A percentile compares a stretch with the other conserved stretches of the same genome.
phyloP scores from a whole-genome alignment of 1,139 yeast genomes.

The Debaryomyces psychrophilus region DNA sequence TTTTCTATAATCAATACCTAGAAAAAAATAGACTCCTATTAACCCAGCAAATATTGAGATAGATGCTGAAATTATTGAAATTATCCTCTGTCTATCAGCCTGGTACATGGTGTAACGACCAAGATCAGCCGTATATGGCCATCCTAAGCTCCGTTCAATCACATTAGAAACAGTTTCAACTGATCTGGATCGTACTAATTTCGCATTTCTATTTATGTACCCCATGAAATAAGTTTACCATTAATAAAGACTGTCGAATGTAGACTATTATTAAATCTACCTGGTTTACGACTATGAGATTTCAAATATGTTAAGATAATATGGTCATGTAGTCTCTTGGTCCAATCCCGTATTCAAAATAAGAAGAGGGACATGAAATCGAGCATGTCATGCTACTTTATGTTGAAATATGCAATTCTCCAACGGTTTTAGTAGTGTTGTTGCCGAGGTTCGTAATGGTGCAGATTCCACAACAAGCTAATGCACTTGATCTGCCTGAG shows the following conservation, averaged over 20 bases:
- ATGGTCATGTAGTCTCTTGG: not conserved
- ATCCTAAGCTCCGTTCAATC: not conserved
- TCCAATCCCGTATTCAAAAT: too few species aligned
- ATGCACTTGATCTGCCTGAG: too few species aligned
- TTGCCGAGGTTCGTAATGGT: not conserved
- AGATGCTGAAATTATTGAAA: constrained; percentile 46
- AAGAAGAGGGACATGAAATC: not conserved
- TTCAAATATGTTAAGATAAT: not conserved
- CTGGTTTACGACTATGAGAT: not conserved
- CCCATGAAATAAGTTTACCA: not conserved
- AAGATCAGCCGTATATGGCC: constrained; percentile 6
- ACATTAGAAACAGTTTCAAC: not conserved
- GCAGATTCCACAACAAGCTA: not conserved
- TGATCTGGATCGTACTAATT: not conserved
- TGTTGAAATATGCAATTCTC: not conserved
- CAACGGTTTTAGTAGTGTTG: not conserved
- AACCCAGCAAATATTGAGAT: constrained; percentile 60
- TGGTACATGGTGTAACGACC: constrained; percentile 9
- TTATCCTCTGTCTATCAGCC: constrained; percentile 7
- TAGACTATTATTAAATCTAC: not conserved
- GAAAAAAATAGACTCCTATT: constrained; percentile 54
- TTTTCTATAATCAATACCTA: constrained; percentile 63
- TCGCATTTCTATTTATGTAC: not conserved
- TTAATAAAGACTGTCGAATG: not conserved
- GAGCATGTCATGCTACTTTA: not conserved